These are phyloP conservation scores for Vicia sativa DNA, from an alignment of 306 rosid genomes.

Conservation along the genomic window DNA sequence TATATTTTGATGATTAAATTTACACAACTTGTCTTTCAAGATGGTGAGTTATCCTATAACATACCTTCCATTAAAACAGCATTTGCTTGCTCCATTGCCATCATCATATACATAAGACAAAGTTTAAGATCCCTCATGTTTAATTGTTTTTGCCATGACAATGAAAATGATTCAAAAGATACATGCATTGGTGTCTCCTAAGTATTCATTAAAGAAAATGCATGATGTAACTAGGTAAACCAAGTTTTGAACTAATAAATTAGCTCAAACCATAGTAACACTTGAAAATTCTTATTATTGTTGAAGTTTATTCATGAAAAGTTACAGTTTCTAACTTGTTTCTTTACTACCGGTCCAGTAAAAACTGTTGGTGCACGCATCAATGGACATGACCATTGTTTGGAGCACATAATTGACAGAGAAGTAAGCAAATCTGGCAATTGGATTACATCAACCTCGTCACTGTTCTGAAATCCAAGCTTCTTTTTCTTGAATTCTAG, in stretches of 20 bases:
- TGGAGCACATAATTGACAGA: constrained; percentile 61
- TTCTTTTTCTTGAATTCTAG: constrained; percentile 44
- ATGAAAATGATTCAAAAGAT: neutral
- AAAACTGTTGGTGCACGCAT: too few species aligned
- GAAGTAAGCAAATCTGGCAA: constrained; percentile 45
- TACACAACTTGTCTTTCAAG: too few species aligned
- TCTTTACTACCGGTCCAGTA: too few species aligned
- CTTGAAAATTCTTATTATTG: neutral
- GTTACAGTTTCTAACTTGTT: too few species aligned
- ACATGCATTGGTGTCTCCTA: neutral
- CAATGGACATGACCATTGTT: too few species aligned
- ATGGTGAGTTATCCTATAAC: too few species aligned
- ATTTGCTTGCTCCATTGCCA: neutral
- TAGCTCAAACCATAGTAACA: neutral
- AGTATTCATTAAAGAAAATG: neutral
- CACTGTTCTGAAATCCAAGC: constrained; percentile 27
- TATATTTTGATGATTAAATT: too few species aligned
- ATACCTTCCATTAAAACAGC: too few species aligned
- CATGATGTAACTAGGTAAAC: too few species aligned
- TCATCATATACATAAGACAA: neutral
- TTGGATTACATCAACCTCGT: constrained; percentile 14
- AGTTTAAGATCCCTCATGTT: neutral
- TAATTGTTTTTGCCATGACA: neutral
- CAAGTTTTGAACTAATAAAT: too few species aligned
- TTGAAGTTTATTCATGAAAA: too few species aligned